Evolutionary conservation across 192 early-diverging fungal species (phyloP).

Genomic region (Dimargaris xerosporica): DNA sequence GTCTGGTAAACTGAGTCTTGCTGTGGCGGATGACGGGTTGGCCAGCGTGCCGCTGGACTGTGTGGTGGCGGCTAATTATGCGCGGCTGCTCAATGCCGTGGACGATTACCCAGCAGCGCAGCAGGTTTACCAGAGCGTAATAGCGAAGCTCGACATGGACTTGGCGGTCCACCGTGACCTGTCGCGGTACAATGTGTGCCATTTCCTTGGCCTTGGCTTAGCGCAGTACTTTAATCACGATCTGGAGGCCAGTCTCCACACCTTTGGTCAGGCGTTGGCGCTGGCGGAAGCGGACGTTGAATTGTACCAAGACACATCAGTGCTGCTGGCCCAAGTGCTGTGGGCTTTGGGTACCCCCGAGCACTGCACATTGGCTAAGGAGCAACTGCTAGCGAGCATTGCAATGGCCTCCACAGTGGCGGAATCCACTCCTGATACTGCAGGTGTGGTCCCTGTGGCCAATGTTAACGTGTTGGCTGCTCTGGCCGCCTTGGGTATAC

Average conservation of each 20-base stretch:
- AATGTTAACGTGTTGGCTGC: conserved; percentile 13
- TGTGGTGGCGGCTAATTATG: conserved; percentile 43
- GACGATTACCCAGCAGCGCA: conserved; percentile 42
- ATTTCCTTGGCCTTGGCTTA: conserved; percentile 47
- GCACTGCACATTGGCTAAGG: conserved; percentile 60
- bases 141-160: conserved; percentile 16
- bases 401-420: conserved; percentile 9
- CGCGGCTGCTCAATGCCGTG: conserved; percentile 46
- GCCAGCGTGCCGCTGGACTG: conserved; percentile 21
- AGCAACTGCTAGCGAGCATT: conserved; percentile 40
- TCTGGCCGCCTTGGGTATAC: conserved; percentile 27
- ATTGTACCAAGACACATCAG: conserved; percentile 45
- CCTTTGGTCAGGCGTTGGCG: conserved; percentile 59
- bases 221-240: conserved; percentile 58
- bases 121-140: conserved; percentile 27
- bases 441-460: conserved; percentile 11
- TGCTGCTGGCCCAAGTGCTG: conserved; percentile 71
- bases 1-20: no score
- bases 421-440: conserved; percentile 8
- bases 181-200: conserved; percentile 16
- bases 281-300: conserved; percentile 28
- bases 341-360: conserved; percentile 73
- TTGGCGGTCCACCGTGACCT: conserved; percentile 13
- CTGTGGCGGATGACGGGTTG: not conserved
- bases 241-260: conserved; percentile 45